phyloP scores from a whole-genome alignment of 169 alveolate species.

The Plasmodium cynomolgi region DNA sequence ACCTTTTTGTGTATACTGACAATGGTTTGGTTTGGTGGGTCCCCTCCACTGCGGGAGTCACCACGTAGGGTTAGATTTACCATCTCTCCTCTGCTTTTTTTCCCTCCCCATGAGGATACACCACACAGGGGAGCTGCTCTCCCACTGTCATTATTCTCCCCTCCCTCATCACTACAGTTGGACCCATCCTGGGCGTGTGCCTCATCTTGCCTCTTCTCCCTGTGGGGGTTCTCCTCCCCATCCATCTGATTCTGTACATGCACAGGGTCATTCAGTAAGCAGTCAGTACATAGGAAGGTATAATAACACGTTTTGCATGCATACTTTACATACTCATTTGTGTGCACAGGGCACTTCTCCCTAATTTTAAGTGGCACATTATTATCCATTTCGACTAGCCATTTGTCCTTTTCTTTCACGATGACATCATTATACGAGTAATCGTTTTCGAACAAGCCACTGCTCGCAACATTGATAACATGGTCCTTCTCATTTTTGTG shows the following conservation, averaged over 20 bases:
- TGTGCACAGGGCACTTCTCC: constrained; percentile 66
- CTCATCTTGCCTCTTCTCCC: neutral
- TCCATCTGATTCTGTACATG: constrained; percentile 16
- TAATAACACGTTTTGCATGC: constrained; percentile 52
- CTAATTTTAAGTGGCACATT: constrained; percentile 50
- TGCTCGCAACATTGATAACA: constrained; percentile 42
- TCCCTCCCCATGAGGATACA: neutral
- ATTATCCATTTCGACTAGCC: constrained; percentile 60
- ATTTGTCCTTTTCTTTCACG: constrained; percentile 64
- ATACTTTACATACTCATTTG: constrained; percentile 48
- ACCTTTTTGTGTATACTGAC: neutral
- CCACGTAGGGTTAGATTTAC: neutral
- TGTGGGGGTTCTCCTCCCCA: neutral
- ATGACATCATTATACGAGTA: constrained; percentile 30
- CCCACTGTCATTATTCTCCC: neutral
- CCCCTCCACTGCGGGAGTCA: neutral
- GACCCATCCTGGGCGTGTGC: neutral
- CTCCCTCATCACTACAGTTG: neutral
- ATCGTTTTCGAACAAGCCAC: constrained; percentile 66
- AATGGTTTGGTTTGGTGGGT: neutral
- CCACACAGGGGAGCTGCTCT: neutral
- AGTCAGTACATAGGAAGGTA: constrained; percentile 48
- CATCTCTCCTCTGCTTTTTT: neutral
- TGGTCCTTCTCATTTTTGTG: constrained; percentile 36
- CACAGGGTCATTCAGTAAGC: constrained; percentile 63